A percentile compares a stretch with the other conserved stretches of the same genome.
phyloP scores from a whole-genome alignment of 805 yeast species.

The Candida taoyuanica region DNA sequence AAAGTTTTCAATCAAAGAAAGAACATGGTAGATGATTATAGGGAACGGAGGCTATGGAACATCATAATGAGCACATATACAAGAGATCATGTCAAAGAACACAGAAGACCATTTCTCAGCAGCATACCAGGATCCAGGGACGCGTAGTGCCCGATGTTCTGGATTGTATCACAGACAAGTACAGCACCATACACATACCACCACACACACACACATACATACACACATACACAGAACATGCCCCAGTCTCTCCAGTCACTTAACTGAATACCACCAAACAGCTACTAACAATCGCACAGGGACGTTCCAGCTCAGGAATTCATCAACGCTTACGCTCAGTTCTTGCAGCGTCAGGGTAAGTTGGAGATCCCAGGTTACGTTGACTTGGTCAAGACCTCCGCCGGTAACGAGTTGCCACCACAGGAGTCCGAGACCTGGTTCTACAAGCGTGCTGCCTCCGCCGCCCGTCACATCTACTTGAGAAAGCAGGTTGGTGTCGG shows the following conservation, averaged over 20 bases:
- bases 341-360: conserved; percentile 99
- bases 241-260: not conserved
- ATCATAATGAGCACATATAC: too few species aligned
- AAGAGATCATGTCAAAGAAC: too few species aligned
- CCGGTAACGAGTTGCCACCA: conserved; percentile 99
- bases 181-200: too few species aligned
- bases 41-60: too few species aligned
- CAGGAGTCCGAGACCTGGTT: conserved; percentile 99
- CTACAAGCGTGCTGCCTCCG: conserved; percentile 99
- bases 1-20: too few species aligned
- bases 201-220: too few species aligned
- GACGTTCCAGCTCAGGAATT: conserved; percentile 99
- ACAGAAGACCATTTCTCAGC: too few species aligned
- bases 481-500: conserved; percentile 99
- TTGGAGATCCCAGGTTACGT: conserved; percentile 99
- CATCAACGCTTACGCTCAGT: conserved; percentile 98
- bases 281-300: conserved; percentile 39
- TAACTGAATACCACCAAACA: not conserved
- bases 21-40: too few species aligned
- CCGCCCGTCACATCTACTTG: conserved; percentile 99
- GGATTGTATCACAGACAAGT: too few species aligned
- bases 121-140: too few species aligned
- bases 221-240: too few species aligned
- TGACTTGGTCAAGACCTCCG: conserved; percentile 98
- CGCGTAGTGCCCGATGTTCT: too few species aligned